Base-by-base conservation (phyloP, 2,329 filamentous ascomycete species). In the Pseudonectria foliicola region DNA sequence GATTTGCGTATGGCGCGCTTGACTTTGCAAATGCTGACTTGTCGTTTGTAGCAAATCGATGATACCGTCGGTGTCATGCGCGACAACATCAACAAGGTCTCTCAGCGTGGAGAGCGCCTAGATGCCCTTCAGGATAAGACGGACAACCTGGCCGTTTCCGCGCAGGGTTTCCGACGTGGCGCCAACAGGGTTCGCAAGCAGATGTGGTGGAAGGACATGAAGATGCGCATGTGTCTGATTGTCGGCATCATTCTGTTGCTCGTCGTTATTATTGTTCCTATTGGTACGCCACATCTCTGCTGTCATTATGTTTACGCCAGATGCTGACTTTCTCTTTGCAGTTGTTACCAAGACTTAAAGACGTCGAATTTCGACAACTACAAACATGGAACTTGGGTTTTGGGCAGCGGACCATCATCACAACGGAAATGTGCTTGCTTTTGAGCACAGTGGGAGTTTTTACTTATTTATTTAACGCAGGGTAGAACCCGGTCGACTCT, bases 141-240 rank as follows among this genome's bases (percentile, higher is more conserved):
- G 48, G 81, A 95, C 69, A 93, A 94, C 67, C 75, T 98, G 50
- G 89, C 89, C 41, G 79, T 82, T 45, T 95, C 89, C 25, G 90
- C 92, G 40, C 88, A 95, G 63, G 88, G 87, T 44, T 98, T 98
- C 77, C 86, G 89, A 56, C 82, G 89, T 50, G 90, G 92, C 47
- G 92, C 93, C 65, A 98, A 96, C 73, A 75, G 87, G 54, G 90
- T 98, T 52, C 81, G 92, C 64, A 90, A 89, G 73, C 82, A 94
- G 66, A 96, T 96, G 90, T 96, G 90, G 90, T 96, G 89, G 90
- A 96, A 96, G 77, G 90, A 96, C 60, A 94, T 95, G 87, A 96
- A 96, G 80, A 98, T 98, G 92, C 82, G 92, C 64, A 92, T 95
- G 73, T 96, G 90, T 68, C 72, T 98, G 53, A 84, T 94, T 59